phyloP scores from a whole-genome alignment of 108 stramenopile species.

The Bacterosira constricta region DNA sequence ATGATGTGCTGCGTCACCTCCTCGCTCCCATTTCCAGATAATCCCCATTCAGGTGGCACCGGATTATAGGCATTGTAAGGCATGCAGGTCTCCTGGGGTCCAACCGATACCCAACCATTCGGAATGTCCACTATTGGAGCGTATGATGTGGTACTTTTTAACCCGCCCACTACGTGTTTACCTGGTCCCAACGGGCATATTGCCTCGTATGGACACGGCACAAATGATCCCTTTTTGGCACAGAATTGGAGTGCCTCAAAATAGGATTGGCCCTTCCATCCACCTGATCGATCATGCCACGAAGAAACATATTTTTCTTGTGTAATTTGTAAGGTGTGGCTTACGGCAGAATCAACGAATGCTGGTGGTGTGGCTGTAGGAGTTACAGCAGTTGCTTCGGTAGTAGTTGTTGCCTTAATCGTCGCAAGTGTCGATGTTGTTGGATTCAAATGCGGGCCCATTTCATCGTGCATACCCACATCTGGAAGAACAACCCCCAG shows the following conservation, averaged over 20 bases:
- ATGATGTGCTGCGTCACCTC: conserved; percentile 12
- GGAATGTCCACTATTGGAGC: conserved; percentile 24
- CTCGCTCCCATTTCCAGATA: conserved; percentile 13
- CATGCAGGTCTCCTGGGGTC: conserved; percentile 29
- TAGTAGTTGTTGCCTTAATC: too few species aligned
- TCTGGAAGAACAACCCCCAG: too few species aligned
- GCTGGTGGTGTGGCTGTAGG: too few species aligned
- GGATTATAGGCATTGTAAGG: conserved; percentile 28
- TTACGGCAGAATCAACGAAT: too few species aligned
- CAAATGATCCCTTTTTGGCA: not conserved
- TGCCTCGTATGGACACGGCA: conserved; percentile 39
- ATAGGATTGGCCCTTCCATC: conserved; percentile 20
- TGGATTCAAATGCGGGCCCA: too few species aligned
- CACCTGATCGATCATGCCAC: not conserved
- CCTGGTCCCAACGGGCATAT: conserved; percentile 38
- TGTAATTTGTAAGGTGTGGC: too few species aligned
- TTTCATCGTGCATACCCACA: too few species aligned
- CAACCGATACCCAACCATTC: conserved; percentile 35
- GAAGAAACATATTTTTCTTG: not conserved
- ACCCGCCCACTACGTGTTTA: conserved; percentile 11
- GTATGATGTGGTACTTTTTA: conserved; percentile 1
- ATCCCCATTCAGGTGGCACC: conserved; percentile 30
- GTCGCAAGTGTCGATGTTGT: too few species aligned
- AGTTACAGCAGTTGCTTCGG: too few species aligned
- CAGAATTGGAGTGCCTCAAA: conserved; percentile 31